Evolutionary conservation across 164 flowering plant species (phyloP).

Genomic region (Macadamia integrifolia): DNA sequence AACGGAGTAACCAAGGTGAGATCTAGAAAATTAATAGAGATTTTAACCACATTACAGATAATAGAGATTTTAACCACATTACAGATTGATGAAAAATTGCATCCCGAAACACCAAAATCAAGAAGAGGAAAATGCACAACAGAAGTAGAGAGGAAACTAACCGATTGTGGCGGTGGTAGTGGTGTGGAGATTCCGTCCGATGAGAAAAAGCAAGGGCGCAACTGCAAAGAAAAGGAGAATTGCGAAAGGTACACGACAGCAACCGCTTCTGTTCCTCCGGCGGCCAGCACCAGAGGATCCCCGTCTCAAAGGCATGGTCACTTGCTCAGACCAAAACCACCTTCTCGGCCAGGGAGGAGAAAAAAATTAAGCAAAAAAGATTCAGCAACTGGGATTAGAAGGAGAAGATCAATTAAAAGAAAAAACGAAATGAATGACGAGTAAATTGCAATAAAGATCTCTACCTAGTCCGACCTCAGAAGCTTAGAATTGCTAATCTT

Average conservation of each 20-base stretch:
- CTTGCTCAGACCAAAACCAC: conserved; percentile 26
- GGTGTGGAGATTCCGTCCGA: conserved; percentile 42
- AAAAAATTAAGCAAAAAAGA: background rate
- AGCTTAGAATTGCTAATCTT: background rate
- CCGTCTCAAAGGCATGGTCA: conserved; percentile 44
- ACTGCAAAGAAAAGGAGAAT: conserved; percentile 36
- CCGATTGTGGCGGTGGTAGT: conserved; percentile 20
- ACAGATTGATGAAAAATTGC: background rate
- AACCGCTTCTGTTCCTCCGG: conserved; percentile 30
- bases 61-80: background rate
- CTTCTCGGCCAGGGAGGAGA: too few species aligned
- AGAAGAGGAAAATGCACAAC: background rate
- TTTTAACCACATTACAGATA: too few species aligned
- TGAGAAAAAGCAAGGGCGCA: conserved; percentile 48
- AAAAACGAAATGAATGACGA: background rate
- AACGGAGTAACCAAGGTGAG: too few species aligned
- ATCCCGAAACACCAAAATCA: background rate
- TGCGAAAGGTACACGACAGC: conserved; percentile 31
- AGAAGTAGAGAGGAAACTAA: conserved; percentile 15
- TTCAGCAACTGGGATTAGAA: background rate
- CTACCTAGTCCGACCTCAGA: background rate
- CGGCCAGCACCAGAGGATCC: conserved; percentile 23
- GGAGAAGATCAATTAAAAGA: too few species aligned
- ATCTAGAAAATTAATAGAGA: too few species aligned
- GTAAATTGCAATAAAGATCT: background rate